Percentiles rank a stretch among this genome's conserved stretches.
Evolutionary conservation across 495 filamentous ascomycete genomes (phyloP).

Genomic region (Penicillium robsamsonii): DNA sequence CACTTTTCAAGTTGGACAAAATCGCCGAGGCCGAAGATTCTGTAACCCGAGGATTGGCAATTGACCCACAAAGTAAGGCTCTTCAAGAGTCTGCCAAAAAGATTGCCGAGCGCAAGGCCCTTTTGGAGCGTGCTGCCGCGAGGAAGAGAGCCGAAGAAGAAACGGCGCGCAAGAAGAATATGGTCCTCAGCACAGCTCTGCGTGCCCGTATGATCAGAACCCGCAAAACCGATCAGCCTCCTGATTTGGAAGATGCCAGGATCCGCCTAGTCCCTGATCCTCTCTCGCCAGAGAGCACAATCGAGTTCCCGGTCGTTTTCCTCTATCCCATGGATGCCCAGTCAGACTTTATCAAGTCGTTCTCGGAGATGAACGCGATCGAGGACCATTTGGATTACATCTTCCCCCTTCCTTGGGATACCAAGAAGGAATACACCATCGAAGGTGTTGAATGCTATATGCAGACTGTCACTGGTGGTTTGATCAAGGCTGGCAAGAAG

Average conservation of each 20-base stretch:
- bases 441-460: constrained; percentile 80
- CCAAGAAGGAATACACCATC: constrained; percentile 59
- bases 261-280: constrained; percentile 69
- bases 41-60: constrained; percentile 61
- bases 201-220: constrained; percentile 67
- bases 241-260: constrained; percentile 78
- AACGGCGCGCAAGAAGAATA: constrained; percentile 51
- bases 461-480: constrained; percentile 74
- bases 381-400: constrained; percentile 76
- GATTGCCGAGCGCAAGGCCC: constrained; percentile 50
- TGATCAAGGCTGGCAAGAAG: constrained; percentile 90
- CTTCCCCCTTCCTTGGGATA: constrained; percentile 83
- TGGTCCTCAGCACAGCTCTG: constrained; percentile 67
- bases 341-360: constrained; percentile 85
- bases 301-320: constrained; percentile 76
- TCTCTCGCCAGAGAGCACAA: constrained; percentile 62
- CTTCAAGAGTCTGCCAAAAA: constrained; percentile 53
- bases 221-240: constrained; percentile 64
- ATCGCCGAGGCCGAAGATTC: constrained; percentile 74
- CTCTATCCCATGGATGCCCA: constrained; percentile 79
- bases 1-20: constrained; percentile 70
- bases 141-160: constrained; percentile 50
- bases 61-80: constrained; percentile 64
- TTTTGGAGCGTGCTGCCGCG: constrained; percentile 36
- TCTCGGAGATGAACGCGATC: constrained; percentile 68